Conservation (phyloP, 2,329 filamentous ascomycete species). For the Fusarium tjaetaba region DNA sequence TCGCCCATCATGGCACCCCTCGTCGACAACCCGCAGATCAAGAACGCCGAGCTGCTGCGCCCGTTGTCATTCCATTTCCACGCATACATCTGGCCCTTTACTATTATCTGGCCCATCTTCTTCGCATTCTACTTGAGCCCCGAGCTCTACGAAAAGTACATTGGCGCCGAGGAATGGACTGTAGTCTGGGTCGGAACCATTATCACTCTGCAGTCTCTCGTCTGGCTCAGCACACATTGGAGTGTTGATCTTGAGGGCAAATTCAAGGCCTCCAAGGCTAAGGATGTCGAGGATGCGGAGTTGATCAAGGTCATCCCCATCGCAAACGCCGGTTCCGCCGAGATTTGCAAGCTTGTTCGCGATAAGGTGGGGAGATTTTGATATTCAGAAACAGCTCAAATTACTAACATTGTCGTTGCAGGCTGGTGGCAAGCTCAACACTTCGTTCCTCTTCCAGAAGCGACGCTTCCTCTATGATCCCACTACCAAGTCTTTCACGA, state of each 20-base stretch:
- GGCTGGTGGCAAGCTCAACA: slow-evolving; percentile 77
- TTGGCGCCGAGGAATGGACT: slow-evolving; percentile 96
- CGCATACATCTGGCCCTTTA: slow-evolving; percentile 92
- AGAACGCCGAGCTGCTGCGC: slow-evolving; percentile 86
- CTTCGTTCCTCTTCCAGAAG: slow-evolving; percentile 98
- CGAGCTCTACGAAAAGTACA: slow-evolving; percentile 89
- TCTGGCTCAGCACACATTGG: slow-evolving; percentile 98
- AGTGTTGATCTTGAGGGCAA: slow-evolving; percentile 85
- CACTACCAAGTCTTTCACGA: slow-evolving; percentile 78
- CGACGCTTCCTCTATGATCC: slow-evolving; percentile 89
- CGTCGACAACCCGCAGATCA: slow-evolving; percentile 91
- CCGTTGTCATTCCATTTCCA: slow-evolving; percentile 84
- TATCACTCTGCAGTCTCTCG: slow-evolving; percentile 84
- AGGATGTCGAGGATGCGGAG: slow-evolving; percentile 75
- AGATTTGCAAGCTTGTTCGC: slow-evolving; percentile 84
- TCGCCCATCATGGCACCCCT: slow-evolving; percentile 73
- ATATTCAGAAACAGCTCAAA: slow-evolving; percentile 4
- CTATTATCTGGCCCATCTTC: slow-evolving; percentile 91
- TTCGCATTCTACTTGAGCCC: slow-evolving; percentile 85
- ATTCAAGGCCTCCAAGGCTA: slow-evolving; percentile 81
- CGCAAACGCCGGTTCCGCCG: slow-evolving; percentile 86
- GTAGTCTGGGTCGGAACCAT: slow-evolving; percentile 94
- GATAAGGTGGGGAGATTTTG: slow-evolving; percentile 66
- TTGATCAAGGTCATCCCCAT: slow-evolving; percentile 93
- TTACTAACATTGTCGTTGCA: slow-evolving; percentile 44